A percentile compares a stretch with the other conserved stretches of the same genome.
phyloP scores from a whole-genome alignment of 805 yeast genomes.

The Saitoella complicata region DNA sequence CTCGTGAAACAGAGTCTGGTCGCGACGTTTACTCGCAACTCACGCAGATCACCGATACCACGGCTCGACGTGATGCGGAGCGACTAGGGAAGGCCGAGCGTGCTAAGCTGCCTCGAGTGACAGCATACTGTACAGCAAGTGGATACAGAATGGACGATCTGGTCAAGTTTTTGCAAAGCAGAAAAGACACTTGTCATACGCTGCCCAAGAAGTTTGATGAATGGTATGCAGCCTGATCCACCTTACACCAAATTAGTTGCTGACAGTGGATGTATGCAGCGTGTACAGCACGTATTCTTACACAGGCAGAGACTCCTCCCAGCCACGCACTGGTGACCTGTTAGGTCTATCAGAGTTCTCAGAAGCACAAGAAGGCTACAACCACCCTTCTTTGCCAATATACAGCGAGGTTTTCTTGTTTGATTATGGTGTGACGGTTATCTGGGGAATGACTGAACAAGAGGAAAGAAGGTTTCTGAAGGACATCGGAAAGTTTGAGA shows the following conservation, averaged over 20 bases:
- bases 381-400: background rate
- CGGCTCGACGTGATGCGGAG: conserved; percentile 86
- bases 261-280: conserved; percentile 1
- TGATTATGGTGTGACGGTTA: conserved; percentile 91
- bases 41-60: conserved; percentile 62
- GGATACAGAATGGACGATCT: conserved; percentile 80
- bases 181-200: conserved; percentile 41
- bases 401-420: conserved; percentile 59
- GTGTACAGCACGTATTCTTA: conserved; percentile 73
- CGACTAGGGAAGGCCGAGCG: conserved; percentile 75
- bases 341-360: too few species aligned
- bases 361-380: too few species aligned
- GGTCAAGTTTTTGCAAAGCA: conserved; percentile 67
- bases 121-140: conserved; percentile 93
- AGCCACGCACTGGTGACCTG: background rate
- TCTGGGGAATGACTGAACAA: conserved; percentile 83
- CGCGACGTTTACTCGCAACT: conserved; percentile 70
- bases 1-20: conserved; percentile 21
- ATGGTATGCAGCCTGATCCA: conserved; percentile 27
- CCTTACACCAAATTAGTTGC: too few species aligned
- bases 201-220: conserved; percentile 85
- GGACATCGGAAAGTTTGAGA: conserved; percentile 77
- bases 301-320: conserved; percentile 4
- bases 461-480: conserved; percentile 71
- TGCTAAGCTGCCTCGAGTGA: conserved; percentile 75